These are phyloP conservation scores for Tricladium varicosporioides DNA, from an alignment of 2,329 filamentous ascomycete genomes.

Conservation along the genomic window DNA sequence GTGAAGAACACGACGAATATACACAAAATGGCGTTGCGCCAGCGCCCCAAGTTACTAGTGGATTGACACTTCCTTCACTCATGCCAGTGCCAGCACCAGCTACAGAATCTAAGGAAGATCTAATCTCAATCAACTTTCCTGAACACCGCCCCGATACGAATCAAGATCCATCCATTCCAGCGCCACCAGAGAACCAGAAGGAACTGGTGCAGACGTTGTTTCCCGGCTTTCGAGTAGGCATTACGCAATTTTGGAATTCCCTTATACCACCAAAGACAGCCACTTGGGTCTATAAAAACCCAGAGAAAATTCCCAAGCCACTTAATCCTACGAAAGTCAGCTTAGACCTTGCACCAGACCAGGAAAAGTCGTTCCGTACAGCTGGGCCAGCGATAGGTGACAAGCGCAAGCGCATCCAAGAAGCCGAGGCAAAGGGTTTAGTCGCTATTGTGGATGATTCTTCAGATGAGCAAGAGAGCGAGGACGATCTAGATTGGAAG, in stretches of 20 bases:
- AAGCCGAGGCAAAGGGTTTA: slow-evolving; percentile 48
- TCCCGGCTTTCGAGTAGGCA: slow-evolving; percentile 75
- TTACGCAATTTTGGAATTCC: slow-evolving; percentile 75
- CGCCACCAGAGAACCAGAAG: slow-evolving; percentile 68
- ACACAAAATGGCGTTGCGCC: slow-evolving; percentile 16
- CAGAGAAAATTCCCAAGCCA: slow-evolving; percentile 74
- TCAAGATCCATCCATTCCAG: slow-evolving; percentile 62
- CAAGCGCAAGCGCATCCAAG: slow-evolving; percentile 56
- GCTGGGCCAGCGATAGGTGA: slow-evolving; percentile 53
- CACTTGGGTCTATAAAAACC: slow-evolving; percentile 74
- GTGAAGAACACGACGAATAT: slow-evolving; percentile 21
- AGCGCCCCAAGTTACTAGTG: slow-evolving; percentile 14
- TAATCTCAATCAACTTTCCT: slow-evolving; percentile 47
- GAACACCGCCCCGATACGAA: slow-evolving; percentile 40
- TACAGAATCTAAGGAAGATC: slow-evolving; percentile 23
- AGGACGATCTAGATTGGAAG: slow-evolving; percentile 50
- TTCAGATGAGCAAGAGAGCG: slow-evolving; percentile 39
- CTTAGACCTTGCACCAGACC: slow-evolving; percentile 80
- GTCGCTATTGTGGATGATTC: slow-evolving; percentile 43
- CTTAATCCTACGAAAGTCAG: slow-evolving; percentile 85
- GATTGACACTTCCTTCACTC: slow-evolving; percentile 18
- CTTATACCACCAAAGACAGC: slow-evolving; percentile 80
- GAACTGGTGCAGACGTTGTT: slow-evolving; percentile 78
- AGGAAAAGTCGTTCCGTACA: slow-evolving; percentile 83
- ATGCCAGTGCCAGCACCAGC: background rate